Percentiles rank a stretch among this genome's conserved stretches.
Evolutionary conservation across 2,329 filamentous ascomycete genomes (phyloP).

Genomic region (Seiridium cupressi): DNA sequence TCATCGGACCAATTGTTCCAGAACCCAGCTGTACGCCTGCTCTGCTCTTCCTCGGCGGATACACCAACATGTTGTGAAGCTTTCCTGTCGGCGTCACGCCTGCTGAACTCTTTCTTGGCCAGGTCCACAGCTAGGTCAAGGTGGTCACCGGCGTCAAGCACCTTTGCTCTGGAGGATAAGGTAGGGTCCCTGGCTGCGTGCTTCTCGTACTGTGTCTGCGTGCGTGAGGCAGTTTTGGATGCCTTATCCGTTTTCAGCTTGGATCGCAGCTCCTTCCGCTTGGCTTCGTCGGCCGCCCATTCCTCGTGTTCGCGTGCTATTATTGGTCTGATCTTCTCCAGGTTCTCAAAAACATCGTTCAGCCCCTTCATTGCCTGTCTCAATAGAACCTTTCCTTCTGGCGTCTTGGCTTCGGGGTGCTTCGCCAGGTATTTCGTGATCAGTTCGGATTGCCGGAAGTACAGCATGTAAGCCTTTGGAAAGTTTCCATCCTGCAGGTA

Average conservation of each 20-base stretch:
- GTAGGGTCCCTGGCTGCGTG: slow-evolving; percentile 60
- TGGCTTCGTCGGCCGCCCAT: slow-evolving; percentile 57
- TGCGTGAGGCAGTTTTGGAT: background rate
- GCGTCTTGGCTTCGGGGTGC: slow-evolving; percentile 73
- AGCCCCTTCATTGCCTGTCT: slow-evolving; percentile 48
- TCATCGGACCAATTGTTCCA: slow-evolving; percentile 41
- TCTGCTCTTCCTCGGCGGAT: slow-evolving; percentile 54
- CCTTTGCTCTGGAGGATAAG: slow-evolving; percentile 48
- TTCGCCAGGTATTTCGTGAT: slow-evolving; percentile 68
- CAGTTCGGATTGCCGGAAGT: slow-evolving; percentile 88
- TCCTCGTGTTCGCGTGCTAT: slow-evolving; percentile 70
- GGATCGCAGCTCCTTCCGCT: slow-evolving; percentile 26
- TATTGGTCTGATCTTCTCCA: slow-evolving; percentile 78
- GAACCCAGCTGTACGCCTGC: slow-evolving; percentile 44
- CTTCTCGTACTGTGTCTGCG: slow-evolving; percentile 35
- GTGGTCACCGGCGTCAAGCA: slow-evolving; percentile 69
- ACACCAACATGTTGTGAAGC: slow-evolving; percentile 57
- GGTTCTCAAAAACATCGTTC: slow-evolving; percentile 59
- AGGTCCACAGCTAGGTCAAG: slow-evolving; percentile 74
- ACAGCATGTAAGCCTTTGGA: slow-evolving; percentile 83
- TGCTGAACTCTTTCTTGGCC: slow-evolving; percentile 68
- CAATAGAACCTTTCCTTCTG: slow-evolving; percentile 63
- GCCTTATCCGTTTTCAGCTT: slow-evolving; percentile 13
- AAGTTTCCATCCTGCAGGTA: slow-evolving; percentile 85
- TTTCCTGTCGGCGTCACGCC: slow-evolving; percentile 61